A percentile compares a stretch with the other conserved stretches of the same genome.
phyloP scores from a whole-genome alignment of 345 rosid species.

The Lagerstroemia speciosa region DNA sequence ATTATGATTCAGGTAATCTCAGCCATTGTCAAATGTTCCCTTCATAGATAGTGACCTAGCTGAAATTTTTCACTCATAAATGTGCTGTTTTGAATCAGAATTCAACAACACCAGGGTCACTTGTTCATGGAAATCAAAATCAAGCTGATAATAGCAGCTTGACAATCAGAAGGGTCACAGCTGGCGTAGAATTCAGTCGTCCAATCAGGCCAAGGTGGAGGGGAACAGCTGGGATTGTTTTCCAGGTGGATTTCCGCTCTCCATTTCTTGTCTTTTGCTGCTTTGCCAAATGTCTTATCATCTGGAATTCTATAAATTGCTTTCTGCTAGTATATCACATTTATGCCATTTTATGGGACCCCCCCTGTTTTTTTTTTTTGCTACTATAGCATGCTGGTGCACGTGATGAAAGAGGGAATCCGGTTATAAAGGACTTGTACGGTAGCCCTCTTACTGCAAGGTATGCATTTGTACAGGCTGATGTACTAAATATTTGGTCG shows the following conservation, averaged over 20 bases:
- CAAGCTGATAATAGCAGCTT: slow-evolving; percentile 57
- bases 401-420: slow-evolving; percentile 72
- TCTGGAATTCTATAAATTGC: not conserved
- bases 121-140: slow-evolving; percentile 84
- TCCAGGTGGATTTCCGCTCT: slow-evolving; percentile 45
- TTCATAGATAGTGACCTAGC: not conserved
- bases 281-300: slow-evolving; percentile 1
- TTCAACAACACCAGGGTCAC: slow-evolving; percentile 91
- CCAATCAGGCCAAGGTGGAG: slow-evolving; percentile 97
- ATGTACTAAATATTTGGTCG: slow-evolving; percentile 3
- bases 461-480: slow-evolving; percentile 23
- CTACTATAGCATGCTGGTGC: slow-evolving; percentile 63
- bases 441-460: slow-evolving; percentile 92
- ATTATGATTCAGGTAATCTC: slow-evolving; percentile 73
- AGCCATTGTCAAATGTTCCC: not conserved
- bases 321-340: not conserved
- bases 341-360: not conserved
- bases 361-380: not conserved
- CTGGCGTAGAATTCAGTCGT: slow-evolving; percentile 78
- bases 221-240: slow-evolving; percentile 73
- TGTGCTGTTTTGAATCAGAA: slow-evolving; percentile 29
- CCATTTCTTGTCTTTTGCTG: not conserved
- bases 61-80: not conserved
- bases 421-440: slow-evolving; percentile 70
- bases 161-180: slow-evolving; percentile 73